Evolutionary conservation across 345 rosid species (phyloP).

Genomic region (Odontarrhena argentea): DNA sequence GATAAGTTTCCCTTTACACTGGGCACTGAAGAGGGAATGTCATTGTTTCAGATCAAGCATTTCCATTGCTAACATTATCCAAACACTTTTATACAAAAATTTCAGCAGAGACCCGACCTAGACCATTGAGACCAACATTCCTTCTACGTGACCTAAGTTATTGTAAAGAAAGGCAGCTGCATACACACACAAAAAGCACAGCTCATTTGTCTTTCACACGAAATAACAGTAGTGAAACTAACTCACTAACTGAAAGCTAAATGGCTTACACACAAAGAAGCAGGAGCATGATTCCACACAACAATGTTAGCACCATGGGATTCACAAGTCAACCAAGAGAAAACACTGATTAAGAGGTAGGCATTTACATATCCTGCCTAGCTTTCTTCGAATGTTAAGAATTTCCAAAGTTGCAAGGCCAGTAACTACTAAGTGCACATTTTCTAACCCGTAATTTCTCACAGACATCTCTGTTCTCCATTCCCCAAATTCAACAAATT

Average conservation of each 20-base stretch:
- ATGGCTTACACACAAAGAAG: background rate
- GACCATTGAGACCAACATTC: slow-evolving; percentile 56
- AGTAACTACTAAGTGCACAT: background rate
- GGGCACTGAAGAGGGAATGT: background rate
- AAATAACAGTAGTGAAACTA: background rate
- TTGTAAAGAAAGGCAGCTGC: slow-evolving; percentile 71
- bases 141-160: slow-evolving; percentile 72
- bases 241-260: background rate
- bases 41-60: slow-evolving; percentile 24
- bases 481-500: slow-evolving; percentile 13
- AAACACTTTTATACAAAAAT: slow-evolving; percentile 11
- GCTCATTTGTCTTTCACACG: slow-evolving; percentile 44
- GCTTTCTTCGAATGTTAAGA: background rate
- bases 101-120: slow-evolving; percentile 39
- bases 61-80: slow-evolving; percentile 34
- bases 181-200: slow-evolving; percentile 54
- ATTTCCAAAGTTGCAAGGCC: background rate
- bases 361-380: background rate
- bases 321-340: background rate
- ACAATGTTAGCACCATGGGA: background rate
- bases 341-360: background rate
- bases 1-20: background rate
- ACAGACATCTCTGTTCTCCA: background rate
- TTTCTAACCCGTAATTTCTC: background rate
- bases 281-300: background rate